A percentile compares a stretch with the other conserved stretches of the same genome.
Conservation (phyloP, 108 stramenopile genomes). For the Cyclotella sp. region DNA sequence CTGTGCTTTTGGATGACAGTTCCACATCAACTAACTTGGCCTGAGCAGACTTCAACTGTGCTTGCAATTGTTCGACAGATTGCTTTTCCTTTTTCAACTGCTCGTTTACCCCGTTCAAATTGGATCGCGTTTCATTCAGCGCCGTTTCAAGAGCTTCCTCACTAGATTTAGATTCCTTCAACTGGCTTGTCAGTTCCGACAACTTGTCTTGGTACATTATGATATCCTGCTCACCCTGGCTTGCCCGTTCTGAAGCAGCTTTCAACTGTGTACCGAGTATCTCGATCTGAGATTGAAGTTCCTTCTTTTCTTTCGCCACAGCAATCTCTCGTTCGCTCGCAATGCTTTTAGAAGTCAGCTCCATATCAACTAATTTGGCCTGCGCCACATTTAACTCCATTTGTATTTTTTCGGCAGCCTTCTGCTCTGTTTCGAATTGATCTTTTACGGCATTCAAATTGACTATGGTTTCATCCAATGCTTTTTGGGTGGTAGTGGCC, state of each 20-base stretch:
- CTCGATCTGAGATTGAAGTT: slow-evolving; percentile 24
- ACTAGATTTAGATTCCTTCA: slow-evolving; percentile 27
- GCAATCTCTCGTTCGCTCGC: slow-evolving; percentile 13
- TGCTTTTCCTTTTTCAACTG: neutral
- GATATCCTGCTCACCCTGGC: slow-evolving; percentile 16
- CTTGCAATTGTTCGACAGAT: slow-evolving; percentile 1
- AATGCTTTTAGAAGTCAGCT: slow-evolving; percentile 4
- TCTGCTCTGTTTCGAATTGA: slow-evolving; percentile 21
- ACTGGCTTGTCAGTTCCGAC: slow-evolving; percentile 22
- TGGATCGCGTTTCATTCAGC: neutral
- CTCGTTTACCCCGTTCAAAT: neutral
- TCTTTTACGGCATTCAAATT: slow-evolving; percentile 17
- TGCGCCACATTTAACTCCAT: slow-evolving; percentile 19
- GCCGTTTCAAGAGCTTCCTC: slow-evolving; percentile 21
- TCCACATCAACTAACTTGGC: slow-evolving; percentile 6
- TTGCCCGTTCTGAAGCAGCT: slow-evolving; percentile 21
- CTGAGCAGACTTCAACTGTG: neutral
- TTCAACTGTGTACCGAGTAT: slow-evolving; percentile 27
- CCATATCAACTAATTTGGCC: slow-evolving; percentile 31
- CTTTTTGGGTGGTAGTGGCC: slow-evolving; percentile 27
- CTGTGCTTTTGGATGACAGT: slow-evolving; percentile 8
- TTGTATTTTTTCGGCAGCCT: slow-evolving; percentile 21
- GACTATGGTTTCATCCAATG: slow-evolving; percentile 31
- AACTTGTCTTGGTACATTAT: slow-evolving; percentile 36
- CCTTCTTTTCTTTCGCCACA: slow-evolving; percentile 18